These are phyloP conservation scores for Microthlaspi erraticum DNA, from an alignment of 345 rosid genomes.

Conservation along the genomic window DNA sequence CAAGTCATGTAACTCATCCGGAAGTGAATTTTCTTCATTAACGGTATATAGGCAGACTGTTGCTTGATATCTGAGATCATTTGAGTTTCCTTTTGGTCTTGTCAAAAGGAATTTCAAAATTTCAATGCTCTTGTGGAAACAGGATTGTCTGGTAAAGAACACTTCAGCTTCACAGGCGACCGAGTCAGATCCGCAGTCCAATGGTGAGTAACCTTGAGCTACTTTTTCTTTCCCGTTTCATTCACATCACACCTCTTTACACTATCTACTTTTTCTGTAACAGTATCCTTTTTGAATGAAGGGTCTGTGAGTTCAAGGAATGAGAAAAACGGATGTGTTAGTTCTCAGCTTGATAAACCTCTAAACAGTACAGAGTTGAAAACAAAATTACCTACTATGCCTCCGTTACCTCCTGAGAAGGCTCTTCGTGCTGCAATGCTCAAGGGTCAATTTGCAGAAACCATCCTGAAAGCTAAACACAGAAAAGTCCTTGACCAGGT, in stretches of 20 bases:
- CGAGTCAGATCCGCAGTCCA: slow-evolving; percentile 70
- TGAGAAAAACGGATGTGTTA: slow-evolving; percentile 55
- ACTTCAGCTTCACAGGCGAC: slow-evolving; percentile 49
- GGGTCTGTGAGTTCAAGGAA: slow-evolving; percentile 71
- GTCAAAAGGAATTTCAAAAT: background rate
- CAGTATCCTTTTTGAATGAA: slow-evolving; percentile 37
- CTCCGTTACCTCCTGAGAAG: slow-evolving; percentile 68
- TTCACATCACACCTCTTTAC: background rate
- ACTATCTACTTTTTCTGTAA: background rate
- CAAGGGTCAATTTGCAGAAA: slow-evolving; percentile 74
- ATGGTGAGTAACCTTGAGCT: slow-evolving; percentile 59
- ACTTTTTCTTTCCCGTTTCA: slow-evolving; percentile 9
- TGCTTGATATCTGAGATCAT: slow-evolving; percentile 13
- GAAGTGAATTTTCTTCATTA: slow-evolving; percentile 44
- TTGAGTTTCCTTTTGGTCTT: slow-evolving; percentile 14
- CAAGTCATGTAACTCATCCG: slow-evolving; percentile 31
- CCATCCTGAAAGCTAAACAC: slow-evolving; percentile 72
- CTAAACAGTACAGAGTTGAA: slow-evolving; percentile 56
- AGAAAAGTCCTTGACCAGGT: slow-evolving; percentile 68
- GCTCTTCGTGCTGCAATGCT: slow-evolving; percentile 85
- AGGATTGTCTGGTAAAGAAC: slow-evolving; percentile 57
- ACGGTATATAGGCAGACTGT: slow-evolving; percentile 49
- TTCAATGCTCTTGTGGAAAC: slow-evolving; percentile 20
- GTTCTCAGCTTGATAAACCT: slow-evolving; percentile 51
- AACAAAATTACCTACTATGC: slow-evolving; percentile 49